phyloP scores from a whole-genome alignment of 73 alveolate species.

The Strombidium stylifer region DNA sequence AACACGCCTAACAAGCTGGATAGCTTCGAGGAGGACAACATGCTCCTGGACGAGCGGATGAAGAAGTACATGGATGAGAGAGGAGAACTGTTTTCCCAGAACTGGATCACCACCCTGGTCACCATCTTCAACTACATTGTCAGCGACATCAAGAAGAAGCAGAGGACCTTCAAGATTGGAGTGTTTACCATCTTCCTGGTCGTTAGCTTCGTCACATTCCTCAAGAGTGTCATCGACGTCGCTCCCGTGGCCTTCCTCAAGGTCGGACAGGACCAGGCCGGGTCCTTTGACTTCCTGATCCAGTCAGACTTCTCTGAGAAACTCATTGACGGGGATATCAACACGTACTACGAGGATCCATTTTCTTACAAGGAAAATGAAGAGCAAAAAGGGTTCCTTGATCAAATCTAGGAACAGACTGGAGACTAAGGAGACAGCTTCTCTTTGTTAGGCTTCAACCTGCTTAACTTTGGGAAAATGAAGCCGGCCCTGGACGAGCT shows the following conservation, averaged over 20 bases:
- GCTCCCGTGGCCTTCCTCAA: constrained; percentile 84
- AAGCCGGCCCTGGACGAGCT: constrained; percentile 10
- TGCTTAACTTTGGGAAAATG: constrained; percentile 28
- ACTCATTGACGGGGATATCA: constrained; percentile 19
- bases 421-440: background rate
- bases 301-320: background rate
- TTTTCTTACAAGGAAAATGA: background rate
- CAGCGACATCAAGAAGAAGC: constrained; percentile 87
- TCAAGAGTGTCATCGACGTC: constrained; percentile 73
- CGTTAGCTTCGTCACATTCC: constrained; percentile 82
- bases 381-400: background rate
- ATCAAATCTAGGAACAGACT: background rate
- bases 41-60: no score
- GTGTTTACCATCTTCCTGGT: constrained; percentile 89
- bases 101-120: constrained; percentile 30
- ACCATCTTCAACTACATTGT: constrained; percentile 49
- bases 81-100: background rate
- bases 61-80: no score
- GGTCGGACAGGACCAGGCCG: constrained; percentile 87
- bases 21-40: no score
- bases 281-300: constrained; percentile 91
- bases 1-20: no score
- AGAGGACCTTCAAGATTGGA: constrained; percentile 91
- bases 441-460: background rate
- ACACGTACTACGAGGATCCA: constrained; percentile 15